A percentile compares a stretch with the other conserved stretches of the same genome.
Conservation (phyloP, 495 filamentous ascomycete species). For the Xylaria cubensis region DNA sequence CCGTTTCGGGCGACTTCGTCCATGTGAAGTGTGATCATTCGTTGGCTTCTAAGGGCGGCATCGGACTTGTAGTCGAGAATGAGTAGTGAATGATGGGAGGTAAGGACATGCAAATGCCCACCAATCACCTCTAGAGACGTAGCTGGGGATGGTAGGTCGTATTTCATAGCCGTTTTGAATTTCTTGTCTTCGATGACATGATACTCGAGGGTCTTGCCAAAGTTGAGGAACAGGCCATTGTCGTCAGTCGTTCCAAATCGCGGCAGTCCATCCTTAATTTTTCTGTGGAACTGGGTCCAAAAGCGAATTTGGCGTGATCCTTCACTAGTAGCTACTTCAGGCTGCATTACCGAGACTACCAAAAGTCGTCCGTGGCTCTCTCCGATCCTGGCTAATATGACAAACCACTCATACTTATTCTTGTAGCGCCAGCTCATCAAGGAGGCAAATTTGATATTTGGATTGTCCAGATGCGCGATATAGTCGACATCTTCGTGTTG, state of each 20-base stretch:
- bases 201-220: constrained; percentile 51
- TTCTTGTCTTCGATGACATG: constrained; percentile 56
- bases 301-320: constrained; percentile 45
- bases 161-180: constrained; percentile 46
- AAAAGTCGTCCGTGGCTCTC: constrained; percentile 49
- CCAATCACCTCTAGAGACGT: constrained; percentile 47
- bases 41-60: constrained; percentile 28
- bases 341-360: constrained; percentile 49
- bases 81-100: constrained; percentile 51
- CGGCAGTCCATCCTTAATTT: constrained; percentile 45
- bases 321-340: constrained; percentile 22
- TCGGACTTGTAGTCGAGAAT: constrained; percentile 48
- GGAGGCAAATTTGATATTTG: constrained; percentile 47
- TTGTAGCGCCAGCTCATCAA: constrained; percentile 56
- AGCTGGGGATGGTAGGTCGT: constrained; percentile 53
- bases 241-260: constrained; percentile 51
- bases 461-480: constrained; percentile 51
- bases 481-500: constrained; percentile 34
- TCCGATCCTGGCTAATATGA: constrained; percentile 49
- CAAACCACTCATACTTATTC: constrained; percentile 49
- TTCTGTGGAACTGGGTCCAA: constrained; percentile 52
- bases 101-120: constrained; percentile 52
- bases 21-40: constrained; percentile 41
- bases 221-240: constrained; percentile 54
- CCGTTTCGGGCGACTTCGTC: constrained; percentile 47